Evolutionary conservation across 371 early-diverging fungal species (phyloP).

Genomic region (Rhizomucor pusillus): DNA sequence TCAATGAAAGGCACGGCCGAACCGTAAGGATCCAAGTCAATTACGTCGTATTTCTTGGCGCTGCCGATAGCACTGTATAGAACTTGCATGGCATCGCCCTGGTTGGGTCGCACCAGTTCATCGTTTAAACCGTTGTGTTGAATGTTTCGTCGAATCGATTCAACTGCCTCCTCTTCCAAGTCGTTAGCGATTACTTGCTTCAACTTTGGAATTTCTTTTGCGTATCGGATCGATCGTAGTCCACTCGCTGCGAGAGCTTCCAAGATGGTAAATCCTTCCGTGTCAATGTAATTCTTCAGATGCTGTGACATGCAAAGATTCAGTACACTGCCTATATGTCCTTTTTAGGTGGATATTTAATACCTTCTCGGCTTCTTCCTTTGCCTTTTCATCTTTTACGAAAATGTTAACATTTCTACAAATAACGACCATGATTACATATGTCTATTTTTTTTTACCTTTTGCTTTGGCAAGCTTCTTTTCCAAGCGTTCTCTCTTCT

Average conservation of each 20-base stretch:
- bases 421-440: background rate
- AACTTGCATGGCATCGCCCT: conserved; percentile 80
- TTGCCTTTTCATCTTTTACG: conserved; percentile 23
- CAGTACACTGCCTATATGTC: background rate
- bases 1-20: conserved; percentile 97
- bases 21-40: conserved; percentile 99
- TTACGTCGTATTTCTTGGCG: conserved; percentile 70
- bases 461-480: conserved; percentile 43
- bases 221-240: conserved; percentile 97
- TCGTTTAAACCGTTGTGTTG: conserved; percentile 77
- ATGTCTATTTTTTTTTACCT: conserved; percentile 13
- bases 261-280: conserved; percentile 71
- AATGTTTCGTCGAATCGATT: conserved; percentile 88
- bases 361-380: conserved; percentile 27
- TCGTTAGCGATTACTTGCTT: conserved; percentile 93
- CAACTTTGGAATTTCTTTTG: conserved; percentile 90
- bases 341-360: background rate
- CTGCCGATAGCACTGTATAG: conserved; percentile 78
- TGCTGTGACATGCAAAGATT: conserved; percentile 9
- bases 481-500: conserved; percentile 46
- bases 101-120: conserved; percentile 73
- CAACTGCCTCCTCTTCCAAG: conserved; percentile 86
- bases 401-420: background rate
- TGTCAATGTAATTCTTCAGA: conserved; percentile 24
- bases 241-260: conserved; percentile 99